phyloP scores from a whole-genome alignment of 2,329 filamentous ascomycete genomes.

The Tolypocladium album region DNA sequence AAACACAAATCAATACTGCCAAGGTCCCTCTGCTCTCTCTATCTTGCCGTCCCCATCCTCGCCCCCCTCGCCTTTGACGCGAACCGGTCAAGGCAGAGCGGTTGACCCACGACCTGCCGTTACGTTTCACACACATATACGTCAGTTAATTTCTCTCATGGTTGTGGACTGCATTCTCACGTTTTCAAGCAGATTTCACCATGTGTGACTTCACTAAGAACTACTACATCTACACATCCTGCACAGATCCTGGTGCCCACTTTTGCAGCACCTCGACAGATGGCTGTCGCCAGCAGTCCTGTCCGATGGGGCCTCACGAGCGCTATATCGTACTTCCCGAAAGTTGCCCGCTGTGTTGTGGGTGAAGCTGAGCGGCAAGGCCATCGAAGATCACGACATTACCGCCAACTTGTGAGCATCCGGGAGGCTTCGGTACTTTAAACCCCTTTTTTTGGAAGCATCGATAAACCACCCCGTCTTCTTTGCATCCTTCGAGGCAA shows the following conservation, averaged over 20 bases:
- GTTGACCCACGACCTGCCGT: not conserved
- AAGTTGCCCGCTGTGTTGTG: constrained; percentile 38
- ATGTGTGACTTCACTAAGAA: constrained; percentile 63
- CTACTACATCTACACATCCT: constrained; percentile 67
- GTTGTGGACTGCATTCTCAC: not conserved
- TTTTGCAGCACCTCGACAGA: constrained; percentile 62
- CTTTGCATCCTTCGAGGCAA: not conserved
- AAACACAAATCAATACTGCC: not conserved
- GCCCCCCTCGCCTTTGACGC: not conserved
- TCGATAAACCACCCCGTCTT: not conserved
- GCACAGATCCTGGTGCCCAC: constrained; percentile 56
- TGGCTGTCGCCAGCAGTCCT: constrained; percentile 48
- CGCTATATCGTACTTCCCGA: constrained; percentile 62
- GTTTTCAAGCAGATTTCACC: constrained; percentile 9
- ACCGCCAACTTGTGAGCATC: not conserved
- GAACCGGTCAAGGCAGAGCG: not conserved
- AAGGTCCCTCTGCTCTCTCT: not conserved
- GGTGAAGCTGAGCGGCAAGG: constrained; percentile 12
- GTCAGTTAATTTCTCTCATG: not conserved
- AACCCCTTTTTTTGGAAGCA: not conserved
- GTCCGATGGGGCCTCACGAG: constrained; percentile 57
- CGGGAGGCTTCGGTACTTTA: no score
- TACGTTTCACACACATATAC: not conserved
- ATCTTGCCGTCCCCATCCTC: not conserved
- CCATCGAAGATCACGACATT: not conserved